These are phyloP conservation scores for Ganoderma lingzhi DNA, from an alignment of 1,284 basidiomycete genomes.

Conservation along the genomic window DNA sequence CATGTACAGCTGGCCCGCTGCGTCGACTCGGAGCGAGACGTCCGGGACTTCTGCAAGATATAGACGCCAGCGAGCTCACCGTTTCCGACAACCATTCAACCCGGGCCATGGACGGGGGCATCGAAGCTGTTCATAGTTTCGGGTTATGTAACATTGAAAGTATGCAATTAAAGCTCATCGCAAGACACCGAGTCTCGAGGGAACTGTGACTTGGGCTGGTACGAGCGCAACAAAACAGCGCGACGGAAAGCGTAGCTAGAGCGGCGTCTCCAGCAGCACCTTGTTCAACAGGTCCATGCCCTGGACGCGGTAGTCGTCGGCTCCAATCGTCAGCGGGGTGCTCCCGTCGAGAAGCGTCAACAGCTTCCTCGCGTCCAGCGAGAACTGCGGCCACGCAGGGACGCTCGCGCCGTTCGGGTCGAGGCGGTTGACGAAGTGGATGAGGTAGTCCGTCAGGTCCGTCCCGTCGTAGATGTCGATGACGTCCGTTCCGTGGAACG, in stretches of 20 bases:
- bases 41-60: too few species aligned
- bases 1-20: too few species aligned
- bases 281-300: slow-evolving; percentile 2
- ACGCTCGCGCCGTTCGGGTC: slow-evolving; percentile 47
- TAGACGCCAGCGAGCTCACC: too few species aligned
- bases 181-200: too few species aligned
- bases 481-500: slow-evolving; percentile 29
- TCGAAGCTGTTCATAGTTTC: too few species aligned
- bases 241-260: not conserved
- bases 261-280: not conserved
- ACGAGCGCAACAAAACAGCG: not conserved
- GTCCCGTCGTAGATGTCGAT: slow-evolving; percentile 24
- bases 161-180: too few species aligned
- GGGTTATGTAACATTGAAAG: too few species aligned
- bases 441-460: slow-evolving; percentile 32
- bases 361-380: not conserved
- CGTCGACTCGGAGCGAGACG: too few species aligned
- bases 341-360: slow-evolving; percentile 6
- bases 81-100: too few species aligned
- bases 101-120: too few species aligned
- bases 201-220: too few species aligned
- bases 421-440: slow-evolving; percentile 28
- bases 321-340: not conserved
- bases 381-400: slow-evolving; percentile 57
- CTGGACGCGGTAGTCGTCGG: slow-evolving; percentile 1